These are phyloP conservation scores for Teratosphaeria zuluensis DNA, from an alignment of 2,329 filamentous ascomycete genomes.

Conservation along the genomic window DNA sequence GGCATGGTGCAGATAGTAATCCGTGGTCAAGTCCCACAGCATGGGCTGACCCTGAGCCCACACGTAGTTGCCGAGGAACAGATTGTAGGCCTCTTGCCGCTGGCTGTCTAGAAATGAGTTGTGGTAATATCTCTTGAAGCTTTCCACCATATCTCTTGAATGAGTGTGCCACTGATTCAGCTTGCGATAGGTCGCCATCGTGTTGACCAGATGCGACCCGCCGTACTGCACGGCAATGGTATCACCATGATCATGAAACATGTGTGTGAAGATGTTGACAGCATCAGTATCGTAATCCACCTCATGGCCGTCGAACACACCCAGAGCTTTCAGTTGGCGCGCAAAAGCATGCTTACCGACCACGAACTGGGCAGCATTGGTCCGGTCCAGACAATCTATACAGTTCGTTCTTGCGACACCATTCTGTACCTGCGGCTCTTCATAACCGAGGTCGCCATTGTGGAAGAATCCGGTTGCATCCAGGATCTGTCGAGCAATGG, in stretches of 20 bases:
- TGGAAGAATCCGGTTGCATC: slow-evolving; percentile 86
- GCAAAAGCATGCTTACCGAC: slow-evolving; percentile 91
- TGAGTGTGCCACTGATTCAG: slow-evolving; percentile 99
- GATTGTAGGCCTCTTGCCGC: slow-evolving; percentile 92
- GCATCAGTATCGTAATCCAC: slow-evolving; percentile 93
- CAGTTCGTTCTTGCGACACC: slow-evolving; percentile 93
- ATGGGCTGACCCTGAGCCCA: slow-evolving; percentile 81
- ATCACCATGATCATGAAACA: slow-evolving; percentile 94
- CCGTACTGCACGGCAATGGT: slow-evolving; percentile 97
- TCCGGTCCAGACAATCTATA: slow-evolving; percentile 93
- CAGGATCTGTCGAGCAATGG: slow-evolving; percentile 80
- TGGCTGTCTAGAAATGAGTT: slow-evolving; percentile 98
- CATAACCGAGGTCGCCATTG: slow-evolving; percentile 66
- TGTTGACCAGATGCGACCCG: slow-evolving; percentile 94
- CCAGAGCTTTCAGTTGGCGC: slow-evolving; percentile 82
- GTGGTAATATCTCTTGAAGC: slow-evolving; percentile 97
- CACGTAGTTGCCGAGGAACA: slow-evolving; percentile 94
- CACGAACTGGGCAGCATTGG: slow-evolving; percentile 95
- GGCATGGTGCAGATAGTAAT: slow-evolving; percentile 91
- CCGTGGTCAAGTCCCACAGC: slow-evolving; percentile 90
- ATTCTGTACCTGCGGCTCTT: slow-evolving; percentile 66
- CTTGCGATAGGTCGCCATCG: slow-evolving; percentile 98
- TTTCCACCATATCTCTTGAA: slow-evolving; percentile 97
- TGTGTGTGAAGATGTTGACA: slow-evolving; percentile 91
- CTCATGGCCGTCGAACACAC: slow-evolving; percentile 67